Base-by-base conservation (phyloP, 306 rosid species). In the Lathyrus tuberosus region DNA sequence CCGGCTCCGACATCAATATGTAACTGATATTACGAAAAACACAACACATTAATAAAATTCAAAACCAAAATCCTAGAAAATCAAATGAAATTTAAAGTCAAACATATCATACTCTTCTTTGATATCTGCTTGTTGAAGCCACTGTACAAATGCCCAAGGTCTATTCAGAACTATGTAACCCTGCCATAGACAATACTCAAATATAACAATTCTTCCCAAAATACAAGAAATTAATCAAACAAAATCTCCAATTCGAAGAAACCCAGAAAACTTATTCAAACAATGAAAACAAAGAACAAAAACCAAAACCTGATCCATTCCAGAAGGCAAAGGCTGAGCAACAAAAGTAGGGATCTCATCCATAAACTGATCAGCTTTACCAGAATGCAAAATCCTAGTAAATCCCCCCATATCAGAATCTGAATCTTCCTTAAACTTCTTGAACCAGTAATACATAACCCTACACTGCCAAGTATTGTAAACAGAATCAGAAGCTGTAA, bases 101-200 rank as follows among this genome's bases (percentile, higher is more conserved):
- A 79, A 37, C 11, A 57, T 72, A 31, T 41, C 94, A 3, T 88
- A 95, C 97, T 95, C 99, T 89, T 95, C 99, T 84, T 89, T 83
- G 52, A 95, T 95, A 80, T 95, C 84, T 33, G 97, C 96, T 72
- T 87, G 79, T 53, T 79, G 80, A 81, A 95, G 99, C 99, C 99
- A 95, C 62, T 95, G 99, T 49, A 95, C 99, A 89, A 95, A 95
- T 37, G 99, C 99, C 99, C 99, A 91, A 20, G 99, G 99, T 76
- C 99, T 87, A 77, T 95, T 95, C 79, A 95, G 96, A 68, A 95
- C 99, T 75, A 95, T 91, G 83, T 95, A 95, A 42, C 99, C 99
- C 99, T 95, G 96, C 35, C 12, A 46, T 5, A 14, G 9, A 47
- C 8, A 35, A 35, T 2, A 7, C 40, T 15, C 53, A 47, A 6